Conservation (phyloP, 306 rosid species). For the Vicia faba region DNA sequence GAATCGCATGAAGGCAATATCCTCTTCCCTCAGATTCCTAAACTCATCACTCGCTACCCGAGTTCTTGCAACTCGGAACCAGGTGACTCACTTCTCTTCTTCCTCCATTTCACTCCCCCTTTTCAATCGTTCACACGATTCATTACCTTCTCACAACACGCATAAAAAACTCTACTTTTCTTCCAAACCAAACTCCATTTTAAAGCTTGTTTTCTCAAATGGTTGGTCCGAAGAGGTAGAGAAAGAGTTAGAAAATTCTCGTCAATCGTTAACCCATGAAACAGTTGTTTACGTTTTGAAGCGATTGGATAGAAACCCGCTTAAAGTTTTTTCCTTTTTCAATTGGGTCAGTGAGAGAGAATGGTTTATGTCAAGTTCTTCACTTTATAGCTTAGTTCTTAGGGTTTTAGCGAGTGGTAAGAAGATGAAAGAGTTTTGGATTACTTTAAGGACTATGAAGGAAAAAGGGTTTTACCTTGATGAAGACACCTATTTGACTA, state of each 20-base stretch:
- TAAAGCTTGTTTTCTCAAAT: slow-evolving; percentile 51
- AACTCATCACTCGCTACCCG: slow-evolving; percentile 46
- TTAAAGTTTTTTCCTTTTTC: slow-evolving; percentile 63
- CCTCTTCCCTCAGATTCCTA: slow-evolving; percentile 47
- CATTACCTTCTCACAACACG: slow-evolving; percentile 30
- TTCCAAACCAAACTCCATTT: slow-evolving; percentile 57
- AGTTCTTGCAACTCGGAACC: slow-evolving; percentile 40
- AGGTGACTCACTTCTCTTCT: slow-evolving; percentile 53
- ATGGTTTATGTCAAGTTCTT: slow-evolving; percentile 61
- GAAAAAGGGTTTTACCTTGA: slow-evolving; percentile 72
- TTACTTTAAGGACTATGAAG: slow-evolving; percentile 55
- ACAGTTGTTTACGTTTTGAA: slow-evolving; percentile 64
- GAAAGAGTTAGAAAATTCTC: slow-evolving; percentile 50
- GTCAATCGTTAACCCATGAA: slow-evolving; percentile 59
- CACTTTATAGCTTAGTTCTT: slow-evolving; percentile 59
- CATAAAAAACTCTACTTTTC: slow-evolving; percentile 53
- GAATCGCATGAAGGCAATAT: slow-evolving; percentile 59
- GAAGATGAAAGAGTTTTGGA: slow-evolving; percentile 71
- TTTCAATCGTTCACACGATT: slow-evolving; percentile 34
- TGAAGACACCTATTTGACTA: slow-evolving; percentile 54
- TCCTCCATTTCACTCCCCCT: slow-evolving; percentile 30
- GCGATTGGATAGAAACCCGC: slow-evolving; percentile 58
- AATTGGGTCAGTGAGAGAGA: slow-evolving; percentile 60
- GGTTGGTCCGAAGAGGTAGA: slow-evolving; percentile 73
- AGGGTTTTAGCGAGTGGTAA: slow-evolving; percentile 53